Base-by-base conservation (phyloP, 768 basidiomycete genomes). In the Podaxis mareebaensis region DNA sequence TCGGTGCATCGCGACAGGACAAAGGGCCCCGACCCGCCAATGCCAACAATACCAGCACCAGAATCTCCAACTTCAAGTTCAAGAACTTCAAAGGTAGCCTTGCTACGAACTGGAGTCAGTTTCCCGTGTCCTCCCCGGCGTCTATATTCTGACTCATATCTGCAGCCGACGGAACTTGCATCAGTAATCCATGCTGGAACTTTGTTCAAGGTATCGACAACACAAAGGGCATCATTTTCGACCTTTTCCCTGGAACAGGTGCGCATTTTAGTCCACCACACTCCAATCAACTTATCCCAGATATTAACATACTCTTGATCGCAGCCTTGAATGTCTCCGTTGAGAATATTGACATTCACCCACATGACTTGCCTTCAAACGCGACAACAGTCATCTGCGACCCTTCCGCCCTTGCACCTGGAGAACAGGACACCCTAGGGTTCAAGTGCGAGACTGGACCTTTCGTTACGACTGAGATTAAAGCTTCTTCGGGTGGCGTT, bases 181-280 rank as follows among this genome's bases (percentile, higher is more conserved):
- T 79, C 58, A 76, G 72, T 58, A 70, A 69, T 33, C 76, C 76
- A 7, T 79, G 77, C 67, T 79, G 78, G 78, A 79, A 79, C 64
- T 76, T 68, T 49, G 71, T 78, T 51, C 52, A 69, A 13, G 77
- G 77, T 53, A 70, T 74, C 24, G 73, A 75, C 51, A 68, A 71
- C 28, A 74, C 74, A 8, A 72, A 76, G 46, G 72, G 70, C 10
- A 72, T 78, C 44, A 75, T 79, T n/a, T 73, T 78, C 26, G 76
- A 78, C 60, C 63, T 78, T 11, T 77, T 69, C 66, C 72, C 74
- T 20, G 74, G 67, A 11, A 78, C 78, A 22, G 76, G 75, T 75
- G 63, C 13, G 69, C 49, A 39, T 7, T 30, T 53, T 38, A 52
- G 28, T 20, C 8, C 44, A 10, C 10, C 17, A 15, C 36, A 48